Evolutionary conservation across 768 basidiomycete genomes (phyloP).

Genomic region (Tylopilus rubrobrunneus): DNA sequence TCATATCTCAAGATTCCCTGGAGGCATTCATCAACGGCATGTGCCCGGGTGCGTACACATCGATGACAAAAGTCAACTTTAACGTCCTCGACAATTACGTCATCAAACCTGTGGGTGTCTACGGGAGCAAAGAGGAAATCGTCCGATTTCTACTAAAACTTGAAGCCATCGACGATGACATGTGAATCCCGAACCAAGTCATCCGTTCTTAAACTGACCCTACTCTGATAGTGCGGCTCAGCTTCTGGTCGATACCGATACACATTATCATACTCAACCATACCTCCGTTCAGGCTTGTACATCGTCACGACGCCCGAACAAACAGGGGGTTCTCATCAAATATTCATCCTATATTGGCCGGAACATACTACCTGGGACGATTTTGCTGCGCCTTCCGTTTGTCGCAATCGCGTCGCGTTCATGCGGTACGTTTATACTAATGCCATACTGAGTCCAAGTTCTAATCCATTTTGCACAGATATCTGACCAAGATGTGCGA

Average conservation of each 20-base stretch:
- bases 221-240: slow-evolving; percentile 6
- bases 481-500: slow-evolving; percentile 60
- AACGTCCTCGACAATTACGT: slow-evolving; percentile 41
- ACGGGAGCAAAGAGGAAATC: slow-evolving; percentile 52
- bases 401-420: slow-evolving; percentile 55
- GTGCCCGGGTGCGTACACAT: slow-evolving; percentile 48
- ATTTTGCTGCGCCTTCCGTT: slow-evolving; percentile 41
- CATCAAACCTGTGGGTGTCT: slow-evolving; percentile 53
- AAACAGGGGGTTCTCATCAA: slow-evolving; percentile 10
- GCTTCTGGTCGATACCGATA: slow-evolving; percentile 13
- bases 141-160: slow-evolving; percentile 40
- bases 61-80: slow-evolving; percentile 57
- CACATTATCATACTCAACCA: slow-evolving; percentile 2
- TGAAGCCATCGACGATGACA: slow-evolving; percentile 34
- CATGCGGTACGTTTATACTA: slow-evolving; percentile 44
- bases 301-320: slow-evolving; percentile 9
- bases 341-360: slow-evolving; percentile 60
- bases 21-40: slow-evolving; percentile 45
- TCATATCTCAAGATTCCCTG: slow-evolving; percentile 53
- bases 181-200: slow-evolving; percentile 23
- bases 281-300: slow-evolving; percentile 23
- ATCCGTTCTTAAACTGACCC: background rate
- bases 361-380: slow-evolving; percentile 55
- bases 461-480: slow-evolving; percentile 24
- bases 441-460: background rate